These are phyloP conservation scores for Crataegus laevigata DNA, from an alignment of 306 rosid genomes.

Conservation along the genomic window DNA sequence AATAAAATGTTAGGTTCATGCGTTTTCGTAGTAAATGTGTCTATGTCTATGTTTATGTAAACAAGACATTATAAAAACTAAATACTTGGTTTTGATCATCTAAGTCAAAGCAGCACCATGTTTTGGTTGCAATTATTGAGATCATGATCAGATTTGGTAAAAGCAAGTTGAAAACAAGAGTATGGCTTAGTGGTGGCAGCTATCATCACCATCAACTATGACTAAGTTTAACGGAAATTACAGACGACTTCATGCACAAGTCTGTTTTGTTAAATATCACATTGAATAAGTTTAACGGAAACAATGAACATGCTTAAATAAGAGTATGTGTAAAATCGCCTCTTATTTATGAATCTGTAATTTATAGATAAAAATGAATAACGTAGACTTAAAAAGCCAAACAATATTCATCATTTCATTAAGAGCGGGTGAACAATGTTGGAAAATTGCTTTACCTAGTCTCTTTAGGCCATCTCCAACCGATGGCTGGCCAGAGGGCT, in stretches of 20 bases:
- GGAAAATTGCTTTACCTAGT: no score
- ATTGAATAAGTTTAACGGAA: no score
- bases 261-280: no score
- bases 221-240: not conserved
- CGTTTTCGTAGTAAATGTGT: not conserved
- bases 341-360: no score
- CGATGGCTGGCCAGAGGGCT: no score
- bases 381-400: no score
- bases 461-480: no score
- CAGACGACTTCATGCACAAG: not conserved
- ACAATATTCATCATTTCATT: no score
- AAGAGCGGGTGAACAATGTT: no score
- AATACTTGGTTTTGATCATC: not conserved
- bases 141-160: not conserved
- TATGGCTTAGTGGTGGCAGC: not conserved
- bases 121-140: not conserved
- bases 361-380: no score
- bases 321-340: no score
- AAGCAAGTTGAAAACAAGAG: not conserved
- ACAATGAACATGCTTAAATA: no score
- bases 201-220: not conserved
- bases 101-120: not conserved
- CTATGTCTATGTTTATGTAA: not conserved
- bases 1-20: not conserved
- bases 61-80: not conserved